A percentile compares a stretch with the other conserved stretches of the same genome.
Conservation (phyloP, 2,329 filamentous ascomycete species). For the Sarocladium brachiariae region DNA sequence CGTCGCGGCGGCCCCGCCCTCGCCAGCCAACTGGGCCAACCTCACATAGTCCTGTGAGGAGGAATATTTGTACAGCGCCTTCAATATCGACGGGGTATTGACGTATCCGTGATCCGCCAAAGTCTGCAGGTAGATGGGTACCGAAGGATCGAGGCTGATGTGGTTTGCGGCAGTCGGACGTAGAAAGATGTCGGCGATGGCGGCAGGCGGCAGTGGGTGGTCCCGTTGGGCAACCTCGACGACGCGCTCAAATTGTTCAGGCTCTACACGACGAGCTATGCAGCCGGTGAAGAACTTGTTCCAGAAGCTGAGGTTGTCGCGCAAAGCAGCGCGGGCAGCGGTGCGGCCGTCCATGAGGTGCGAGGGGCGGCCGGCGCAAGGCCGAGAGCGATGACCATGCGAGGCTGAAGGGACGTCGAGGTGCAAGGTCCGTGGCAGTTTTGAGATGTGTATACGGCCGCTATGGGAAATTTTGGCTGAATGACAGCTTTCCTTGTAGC, state of each 20-base stretch:
- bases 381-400: slow-evolving; percentile 3
- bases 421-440: no score
- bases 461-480: no score
- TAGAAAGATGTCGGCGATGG: slow-evolving; percentile 53
- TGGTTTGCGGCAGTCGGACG: slow-evolving; percentile 41
- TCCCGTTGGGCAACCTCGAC: slow-evolving; percentile 42
- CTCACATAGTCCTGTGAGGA: slow-evolving; percentile 34
- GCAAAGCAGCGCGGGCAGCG: slow-evolving; percentile 18
- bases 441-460: no score
- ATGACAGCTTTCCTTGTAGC: no score
- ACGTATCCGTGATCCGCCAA: slow-evolving; percentile 45
- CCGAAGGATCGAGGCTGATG: slow-evolving; percentile 50
- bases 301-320: slow-evolving; percentile 37
- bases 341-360: slow-evolving; percentile 21
- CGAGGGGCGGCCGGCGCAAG: slow-evolving; percentile 4
- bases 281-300: slow-evolving; percentile 42
- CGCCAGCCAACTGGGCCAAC: not conserved
- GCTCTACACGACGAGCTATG: slow-evolving; percentile 43
- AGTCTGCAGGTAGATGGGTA: slow-evolving; percentile 52
- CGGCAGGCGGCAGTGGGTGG: slow-evolving; percentile 42
- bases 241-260: slow-evolving; percentile 45
- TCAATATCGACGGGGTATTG: slow-evolving; percentile 48
- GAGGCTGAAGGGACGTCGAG: not conserved
- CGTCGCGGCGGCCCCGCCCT: not conserved
- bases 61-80: slow-evolving; percentile 50